Conservation (phyloP, 2,329 filamentous ascomycete genomes). For the Tolypocladium amazonense region DNA sequence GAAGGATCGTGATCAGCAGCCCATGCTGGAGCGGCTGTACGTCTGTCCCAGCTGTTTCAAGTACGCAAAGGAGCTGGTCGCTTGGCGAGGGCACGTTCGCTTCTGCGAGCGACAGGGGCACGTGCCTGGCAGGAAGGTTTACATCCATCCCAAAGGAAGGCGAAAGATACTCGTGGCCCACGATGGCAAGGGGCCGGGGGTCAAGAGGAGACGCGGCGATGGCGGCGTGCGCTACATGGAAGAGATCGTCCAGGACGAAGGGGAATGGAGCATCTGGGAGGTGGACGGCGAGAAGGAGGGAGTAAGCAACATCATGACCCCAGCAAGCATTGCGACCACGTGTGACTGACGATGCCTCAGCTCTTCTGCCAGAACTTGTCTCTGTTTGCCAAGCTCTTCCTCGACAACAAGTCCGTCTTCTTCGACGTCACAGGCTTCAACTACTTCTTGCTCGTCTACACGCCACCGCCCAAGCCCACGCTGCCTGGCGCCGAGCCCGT, state of each 20-base stretch:
- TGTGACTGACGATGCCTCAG: conserved; percentile 19
- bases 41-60: conserved; percentile 93
- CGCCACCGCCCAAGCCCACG: conserved; percentile 25
- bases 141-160: conserved; percentile 45
- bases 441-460: conserved; percentile 84
- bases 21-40: conserved; percentile 59
- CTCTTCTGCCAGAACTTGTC: conserved; percentile 93
- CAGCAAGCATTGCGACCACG: background rate
- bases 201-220: conserved; percentile 27
- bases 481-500: conserved; percentile 2
- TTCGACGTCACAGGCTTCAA: conserved; percentile 93
- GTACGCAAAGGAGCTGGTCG: conserved; percentile 58
- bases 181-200: conserved; percentile 17
- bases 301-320: conserved; percentile 28
- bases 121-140: conserved; percentile 63
- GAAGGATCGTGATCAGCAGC: conserved; percentile 23
- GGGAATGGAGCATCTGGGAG: conserved; percentile 80
- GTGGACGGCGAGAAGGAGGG: conserved; percentile 82
- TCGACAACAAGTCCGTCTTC: conserved; percentile 97
- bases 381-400: conserved; percentile 92
- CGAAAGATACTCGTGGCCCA: conserved; percentile 27
- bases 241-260: conserved; percentile 44
- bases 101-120: conserved; percentile 40
- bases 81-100: conserved; percentile 48
- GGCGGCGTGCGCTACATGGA: conserved; percentile 27